A percentile compares a stretch with the other conserved stretches of the same genome.
Conservation (phyloP, 2,329 filamentous ascomycete genomes). For the Onygenales sp. region DNA sequence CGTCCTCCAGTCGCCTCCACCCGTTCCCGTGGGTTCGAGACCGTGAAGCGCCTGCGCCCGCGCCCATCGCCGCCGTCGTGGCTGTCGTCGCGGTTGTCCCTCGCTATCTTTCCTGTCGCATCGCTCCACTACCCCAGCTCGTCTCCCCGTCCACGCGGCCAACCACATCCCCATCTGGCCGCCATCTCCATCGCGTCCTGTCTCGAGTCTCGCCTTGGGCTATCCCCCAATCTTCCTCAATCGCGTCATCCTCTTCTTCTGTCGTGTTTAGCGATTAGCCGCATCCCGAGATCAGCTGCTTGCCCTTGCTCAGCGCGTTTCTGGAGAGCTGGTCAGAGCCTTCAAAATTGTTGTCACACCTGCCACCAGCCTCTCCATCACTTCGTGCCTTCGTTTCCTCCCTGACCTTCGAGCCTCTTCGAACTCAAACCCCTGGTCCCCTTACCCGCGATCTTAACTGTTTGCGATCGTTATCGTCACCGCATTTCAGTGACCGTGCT, state of each 20-base stretch:
- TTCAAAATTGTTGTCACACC: neutral
- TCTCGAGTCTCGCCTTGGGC: neutral
- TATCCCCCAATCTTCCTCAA: neutral
- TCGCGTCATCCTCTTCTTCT: neutral
- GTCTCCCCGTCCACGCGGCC: neutral
- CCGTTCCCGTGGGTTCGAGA: conserved; percentile 6
- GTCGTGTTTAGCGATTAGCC: conserved; percentile 2
- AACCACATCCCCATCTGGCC: neutral
- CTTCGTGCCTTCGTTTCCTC: neutral
- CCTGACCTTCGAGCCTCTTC: neutral
- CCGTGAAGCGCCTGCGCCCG: neutral
- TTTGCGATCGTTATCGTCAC: neutral
- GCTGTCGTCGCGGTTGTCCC: conserved; percentile 6
- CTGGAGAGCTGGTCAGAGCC: neutral
- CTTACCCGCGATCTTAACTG: neutral
- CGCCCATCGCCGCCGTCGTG: conserved; percentile 3
- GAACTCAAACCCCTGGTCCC: neutral
- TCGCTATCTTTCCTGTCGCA: conserved; percentile 2
- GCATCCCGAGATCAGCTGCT: neutral
- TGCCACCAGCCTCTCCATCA: neutral
- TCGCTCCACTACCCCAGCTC: neutral
- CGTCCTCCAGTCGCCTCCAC: conserved; percentile 10
- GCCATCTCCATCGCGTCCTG: conserved; percentile 1
- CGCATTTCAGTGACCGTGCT: neutral
- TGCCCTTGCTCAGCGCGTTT: neutral